These are phyloP conservation scores for Fusarium sublunatum DNA, from an alignment of 2,329 filamentous ascomycete genomes.

Conservation along the genomic window DNA sequence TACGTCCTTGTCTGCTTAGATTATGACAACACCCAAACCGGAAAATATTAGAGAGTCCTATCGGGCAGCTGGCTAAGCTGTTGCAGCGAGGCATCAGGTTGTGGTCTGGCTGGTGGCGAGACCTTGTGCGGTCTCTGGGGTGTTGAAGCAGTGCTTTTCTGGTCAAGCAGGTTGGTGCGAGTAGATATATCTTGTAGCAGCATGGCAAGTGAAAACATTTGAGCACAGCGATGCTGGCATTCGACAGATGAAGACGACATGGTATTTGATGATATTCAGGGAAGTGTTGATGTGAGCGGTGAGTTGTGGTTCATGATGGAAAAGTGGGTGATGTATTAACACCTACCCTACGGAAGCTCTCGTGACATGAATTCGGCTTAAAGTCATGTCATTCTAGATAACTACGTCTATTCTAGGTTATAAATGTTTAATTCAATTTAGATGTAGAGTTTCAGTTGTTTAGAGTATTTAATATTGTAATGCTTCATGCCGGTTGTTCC, in stretches of 20 bases:
- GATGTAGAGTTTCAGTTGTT: too few species aligned
- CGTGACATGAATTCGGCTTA: conserved; percentile 61
- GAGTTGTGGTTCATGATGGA: conserved; percentile 21
- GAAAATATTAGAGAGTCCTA: background rate
- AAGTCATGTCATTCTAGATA: too few species aligned
- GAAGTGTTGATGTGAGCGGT: conserved; percentile 25
- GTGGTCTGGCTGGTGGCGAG: conserved; percentile 18
- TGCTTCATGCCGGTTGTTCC: too few species aligned
- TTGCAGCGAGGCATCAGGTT: conserved; percentile 20
- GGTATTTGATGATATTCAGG: conserved; percentile 4
- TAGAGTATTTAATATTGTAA: too few species aligned
- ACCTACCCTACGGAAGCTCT: conserved; percentile 23
- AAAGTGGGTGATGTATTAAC: conserved; percentile 20
- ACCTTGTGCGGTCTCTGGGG: background rate
- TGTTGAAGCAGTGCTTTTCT: conserved; percentile 5
- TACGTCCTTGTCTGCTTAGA: too few species aligned
- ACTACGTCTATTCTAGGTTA: too few species aligned
- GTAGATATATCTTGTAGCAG: conserved; percentile 51
- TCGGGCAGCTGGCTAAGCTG: conserved; percentile 24
- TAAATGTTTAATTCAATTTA: too few species aligned
- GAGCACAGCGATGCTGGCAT: conserved; percentile 50
- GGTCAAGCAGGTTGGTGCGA: conserved; percentile 42
- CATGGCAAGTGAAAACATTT: conserved; percentile 53
- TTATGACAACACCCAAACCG: too few species aligned
- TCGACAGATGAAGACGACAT: conserved; percentile 38